These are phyloP conservation scores for Podaxis sp. DNA, from an alignment of 768 basidiomycete genomes.

Conservation along the genomic window DNA sequence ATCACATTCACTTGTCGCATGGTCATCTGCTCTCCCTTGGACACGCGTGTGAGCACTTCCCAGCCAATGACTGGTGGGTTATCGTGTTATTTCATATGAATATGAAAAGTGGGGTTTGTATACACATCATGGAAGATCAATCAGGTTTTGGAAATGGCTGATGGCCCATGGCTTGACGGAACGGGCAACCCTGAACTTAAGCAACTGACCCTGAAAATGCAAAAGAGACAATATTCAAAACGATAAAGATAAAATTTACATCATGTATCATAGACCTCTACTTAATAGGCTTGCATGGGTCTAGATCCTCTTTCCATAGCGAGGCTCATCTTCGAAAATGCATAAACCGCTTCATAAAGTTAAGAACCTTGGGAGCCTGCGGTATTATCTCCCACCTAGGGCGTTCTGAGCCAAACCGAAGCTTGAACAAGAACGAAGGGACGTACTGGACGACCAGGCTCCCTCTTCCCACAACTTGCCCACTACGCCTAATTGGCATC, in stretches of 20 bases:
- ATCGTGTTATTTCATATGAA: not conserved
- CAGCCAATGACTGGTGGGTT: not conserved
- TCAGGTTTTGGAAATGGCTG: too few relatives aligned
- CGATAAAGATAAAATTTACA: not conserved
- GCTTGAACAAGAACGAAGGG: conserved; percentile 4
- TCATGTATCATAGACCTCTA: not conserved
- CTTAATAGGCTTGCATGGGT: not conserved
- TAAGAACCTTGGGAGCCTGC: conserved; percentile 28
- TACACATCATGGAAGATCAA: too few relatives aligned
- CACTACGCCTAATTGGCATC: conserved; percentile 64
- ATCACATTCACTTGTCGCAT: conserved; percentile 2
- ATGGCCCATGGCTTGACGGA: too few relatives aligned
- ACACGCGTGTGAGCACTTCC: conserved; percentile 1
- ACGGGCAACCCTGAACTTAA: too few relatives aligned
- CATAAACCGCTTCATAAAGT: conserved; percentile 32
- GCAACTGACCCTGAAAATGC: too few relatives aligned
- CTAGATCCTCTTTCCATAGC: not conserved
- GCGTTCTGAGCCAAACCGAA: conserved; percentile 1
- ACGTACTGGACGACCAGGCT: conserved; percentile 65
- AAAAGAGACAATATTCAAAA: too few relatives aligned
- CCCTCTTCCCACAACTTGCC: conserved; percentile 54
- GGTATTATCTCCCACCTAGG: conserved; percentile 41
- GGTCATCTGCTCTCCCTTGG: not conserved
- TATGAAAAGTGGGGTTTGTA: too few relatives aligned
- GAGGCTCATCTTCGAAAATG: conserved; percentile 13